Conservation (phyloP, 768 basidiomycete species). For the Tephrocybe sp. region DNA sequence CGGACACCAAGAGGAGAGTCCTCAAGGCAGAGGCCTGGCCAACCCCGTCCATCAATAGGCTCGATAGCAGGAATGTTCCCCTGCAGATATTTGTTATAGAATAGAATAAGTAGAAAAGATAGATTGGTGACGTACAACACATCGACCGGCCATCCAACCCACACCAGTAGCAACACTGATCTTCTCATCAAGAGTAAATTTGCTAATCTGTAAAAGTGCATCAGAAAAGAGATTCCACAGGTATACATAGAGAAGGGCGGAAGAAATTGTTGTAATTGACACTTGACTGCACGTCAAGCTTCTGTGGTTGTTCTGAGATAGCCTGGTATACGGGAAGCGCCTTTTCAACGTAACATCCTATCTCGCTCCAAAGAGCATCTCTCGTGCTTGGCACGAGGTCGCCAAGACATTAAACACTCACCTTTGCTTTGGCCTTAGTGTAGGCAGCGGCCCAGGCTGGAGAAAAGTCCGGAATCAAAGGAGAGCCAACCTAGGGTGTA, state of each 20-base stretch:
- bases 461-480: conserved; percentile 44
- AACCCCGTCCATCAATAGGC: conserved; percentile 41
- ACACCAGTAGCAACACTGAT: conserved; percentile 65
- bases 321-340: neutral
- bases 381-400: neutral
- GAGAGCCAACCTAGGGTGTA: conserved; percentile 29
- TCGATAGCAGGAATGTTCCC: conserved; percentile 59
- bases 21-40: conserved; percentile 74
- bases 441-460: conserved; percentile 63
- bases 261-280: neutral
- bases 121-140: conserved; percentile 48
- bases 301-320: neutral
- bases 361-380: too few species aligned
- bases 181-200: conserved; percentile 62
- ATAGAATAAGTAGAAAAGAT: neutral
- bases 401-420: conserved; percentile 24
- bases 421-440: conserved; percentile 55
- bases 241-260: neutral
- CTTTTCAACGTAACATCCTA: neutral
- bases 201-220: conserved; percentile 35
- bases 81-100: conserved; percentile 18
- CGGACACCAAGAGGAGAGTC: conserved; percentile 82
- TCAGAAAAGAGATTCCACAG: conserved; percentile 5
- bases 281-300: neutral
- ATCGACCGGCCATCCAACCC: conserved; percentile 63